A percentile compares a stretch with the other conserved stretches of the same genome.
These are phyloP conservation scores for Venustampulla echinocandica DNA, from an alignment of 495 filamentous ascomycete species.

Conservation along the genomic window DNA sequence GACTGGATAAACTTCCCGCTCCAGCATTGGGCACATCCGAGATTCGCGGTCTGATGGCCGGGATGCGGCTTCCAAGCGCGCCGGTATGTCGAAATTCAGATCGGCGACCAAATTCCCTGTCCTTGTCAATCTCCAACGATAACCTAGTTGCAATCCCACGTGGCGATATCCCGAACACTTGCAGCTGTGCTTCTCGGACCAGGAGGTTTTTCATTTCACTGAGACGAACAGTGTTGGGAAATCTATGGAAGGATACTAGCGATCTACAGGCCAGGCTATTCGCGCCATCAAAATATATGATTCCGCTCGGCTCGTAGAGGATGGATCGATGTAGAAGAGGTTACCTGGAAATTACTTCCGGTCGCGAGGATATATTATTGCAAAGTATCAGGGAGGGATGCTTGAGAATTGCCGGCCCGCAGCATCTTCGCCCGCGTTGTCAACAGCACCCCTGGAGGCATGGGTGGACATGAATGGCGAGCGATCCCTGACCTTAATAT, in stretches of 20 bases:
- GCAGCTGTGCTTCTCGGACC: background rate
- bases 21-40: no score
- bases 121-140: no score
- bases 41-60: no score
- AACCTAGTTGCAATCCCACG: no score
- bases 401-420: background rate
- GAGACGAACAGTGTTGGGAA: no score
- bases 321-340: background rate
- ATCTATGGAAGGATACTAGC: no score
- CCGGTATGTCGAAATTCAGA: no score
- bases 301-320: background rate
- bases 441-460: background rate
- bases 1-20: no score
- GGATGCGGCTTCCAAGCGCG: no score
- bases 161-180: no score
- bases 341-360: background rate
- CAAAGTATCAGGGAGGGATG: background rate
- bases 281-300: background rate
- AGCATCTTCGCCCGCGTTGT: background rate
- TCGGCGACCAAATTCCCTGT: no score
- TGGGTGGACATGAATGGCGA: background rate
- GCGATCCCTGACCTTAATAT: background rate
- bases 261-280: no score
- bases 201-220: background rate
- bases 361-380: constrained; percentile 1